Evolutionary conservation across 164 flowering plant genomes (phyloP), one percentile per base, ranked within the genome.

Genomic region (Macadamia tetraphylla): DNA sequence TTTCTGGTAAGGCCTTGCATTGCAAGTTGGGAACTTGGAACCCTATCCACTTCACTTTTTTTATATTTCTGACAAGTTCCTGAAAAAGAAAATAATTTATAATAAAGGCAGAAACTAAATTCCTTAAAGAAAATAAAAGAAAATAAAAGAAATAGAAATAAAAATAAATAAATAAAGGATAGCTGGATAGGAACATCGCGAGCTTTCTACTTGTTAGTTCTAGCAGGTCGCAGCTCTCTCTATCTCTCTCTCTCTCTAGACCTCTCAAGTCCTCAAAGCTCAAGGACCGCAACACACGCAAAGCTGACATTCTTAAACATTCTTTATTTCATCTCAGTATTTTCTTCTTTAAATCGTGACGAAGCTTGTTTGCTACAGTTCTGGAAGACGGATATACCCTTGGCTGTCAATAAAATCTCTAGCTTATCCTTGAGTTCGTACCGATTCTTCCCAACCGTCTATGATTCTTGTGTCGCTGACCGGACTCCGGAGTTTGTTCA

Each of bases 391-490:
- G 57, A 68, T 57, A 60, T 81, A 62, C 76, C 84, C 82, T 67
- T 48, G 0, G 3, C 43, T 49, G 52, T 40, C 9, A 3, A 1
- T 40, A 18, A 63, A 73, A 70, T 63, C n/a, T 64, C 64, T 3
- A 49, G 43, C 49, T 62, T 15, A 42, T 58, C 70, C 49, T 35
- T 2, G 40, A 35, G 40, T 67, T 32, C 14, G 55, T 31, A 60
- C 57, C 71, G 83, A 83, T 81, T 80, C 80, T 66, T 9, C 67
- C 49, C 76, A 62, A 70, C 80, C 71, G 81, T 81, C 81, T 79
- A 77, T 81, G 82, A 77, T 78, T 72, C 84, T 62, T 43, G 42
- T 51, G 65, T 58, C 69, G 48, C 62, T 72, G 63, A 30, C 74
- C 49, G 44, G 14, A 55, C 72, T 67, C 35, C 23, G 65, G 9